Conservation (phyloP, 2,329 filamentous ascomycete species). For the Coleophoma eucalyptorum region DNA sequence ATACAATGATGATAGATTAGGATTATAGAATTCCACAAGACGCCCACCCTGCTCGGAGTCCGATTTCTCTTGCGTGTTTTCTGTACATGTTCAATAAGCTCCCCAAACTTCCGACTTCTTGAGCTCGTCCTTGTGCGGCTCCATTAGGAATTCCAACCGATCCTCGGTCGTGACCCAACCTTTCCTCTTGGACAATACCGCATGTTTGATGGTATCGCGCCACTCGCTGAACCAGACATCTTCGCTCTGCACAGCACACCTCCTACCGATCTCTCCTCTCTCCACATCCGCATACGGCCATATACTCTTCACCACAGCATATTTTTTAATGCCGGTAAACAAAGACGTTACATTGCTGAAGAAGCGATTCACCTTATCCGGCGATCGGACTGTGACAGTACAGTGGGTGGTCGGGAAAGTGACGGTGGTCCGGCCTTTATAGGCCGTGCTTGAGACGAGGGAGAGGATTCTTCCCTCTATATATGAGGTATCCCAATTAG, state of each 20-base stretch:
- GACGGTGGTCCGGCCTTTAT: slow-evolving; percentile 45
- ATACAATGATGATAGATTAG: slow-evolving; percentile 77
- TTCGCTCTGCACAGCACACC: slow-evolving; percentile 50
- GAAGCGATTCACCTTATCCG: slow-evolving; percentile 50
- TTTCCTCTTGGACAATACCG: slow-evolving; percentile 23
- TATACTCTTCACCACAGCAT: slow-evolving; percentile 51
- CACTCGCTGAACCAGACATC: slow-evolving; percentile 53
- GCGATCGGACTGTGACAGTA: slow-evolving; percentile 44
- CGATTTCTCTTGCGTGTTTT: too few species aligned
- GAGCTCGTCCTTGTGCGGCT: slow-evolving; percentile 12
- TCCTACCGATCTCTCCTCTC: slow-evolving; percentile 38
- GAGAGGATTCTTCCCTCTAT: slow-evolving; percentile 50
- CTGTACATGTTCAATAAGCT: not conserved
- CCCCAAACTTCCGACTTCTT: slow-evolving; percentile 11
- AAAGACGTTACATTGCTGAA: slow-evolving; percentile 47
- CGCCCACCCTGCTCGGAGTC: too few species aligned
- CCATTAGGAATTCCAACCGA: slow-evolving; percentile 24
- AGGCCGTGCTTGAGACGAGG: slow-evolving; percentile 44
- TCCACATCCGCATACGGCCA: slow-evolving; percentile 51
- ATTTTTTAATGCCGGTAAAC: slow-evolving; percentile 48
- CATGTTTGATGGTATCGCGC: slow-evolving; percentile 40
- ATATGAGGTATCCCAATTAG: slow-evolving; percentile 51
- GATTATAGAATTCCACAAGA: too few species aligned
- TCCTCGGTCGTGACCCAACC: slow-evolving; percentile 26
- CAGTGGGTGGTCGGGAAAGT: slow-evolving; percentile 47